phyloP scores from a whole-genome alignment of 495 filamentous ascomycete genomes.

The Podospora bellae-mahoneyi region DNA sequence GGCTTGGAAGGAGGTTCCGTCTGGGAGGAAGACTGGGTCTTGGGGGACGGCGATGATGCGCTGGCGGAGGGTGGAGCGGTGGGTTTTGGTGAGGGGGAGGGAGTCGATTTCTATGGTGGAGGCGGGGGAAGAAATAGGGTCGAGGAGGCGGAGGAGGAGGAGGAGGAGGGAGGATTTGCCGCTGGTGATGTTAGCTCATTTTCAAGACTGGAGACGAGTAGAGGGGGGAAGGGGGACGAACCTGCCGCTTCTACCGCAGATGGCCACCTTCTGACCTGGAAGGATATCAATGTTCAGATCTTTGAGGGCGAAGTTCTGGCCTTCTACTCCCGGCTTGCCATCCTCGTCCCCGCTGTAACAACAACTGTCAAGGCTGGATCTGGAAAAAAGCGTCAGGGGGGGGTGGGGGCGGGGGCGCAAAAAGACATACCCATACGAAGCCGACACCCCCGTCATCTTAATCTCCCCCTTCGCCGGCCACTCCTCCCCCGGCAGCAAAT shows the following conservation, averaged over 20 bases:
- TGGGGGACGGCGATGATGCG: constrained; percentile 44
- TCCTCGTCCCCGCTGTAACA: neutral
- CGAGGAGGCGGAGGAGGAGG: constrained; percentile 88
- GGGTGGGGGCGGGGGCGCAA: too few relatives aligned
- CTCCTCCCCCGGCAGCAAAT: constrained; percentile 23
- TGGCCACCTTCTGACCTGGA: constrained; percentile 25
- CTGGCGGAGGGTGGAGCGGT: constrained; percentile 21
- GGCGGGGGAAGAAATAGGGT: constrained; percentile 57
- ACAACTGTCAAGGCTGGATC: neutral
- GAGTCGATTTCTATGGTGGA: constrained; percentile 17
- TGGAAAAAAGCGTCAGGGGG: neutral
- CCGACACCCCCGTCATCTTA: constrained; percentile 25
- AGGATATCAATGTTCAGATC: constrained; percentile 22
- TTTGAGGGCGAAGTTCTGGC: constrained; percentile 29
- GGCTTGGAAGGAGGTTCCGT: constrained; percentile 37
- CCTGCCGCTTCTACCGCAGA: constrained; percentile 30
- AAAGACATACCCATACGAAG: constrained; percentile 25
- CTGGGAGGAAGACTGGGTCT: constrained; percentile 57
- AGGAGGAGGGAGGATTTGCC: constrained; percentile 91
- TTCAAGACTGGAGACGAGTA: neutral
- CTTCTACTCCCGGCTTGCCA: constrained; percentile 26
- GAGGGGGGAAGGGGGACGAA: constrained; percentile 5
- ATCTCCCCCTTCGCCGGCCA: constrained; percentile 28
- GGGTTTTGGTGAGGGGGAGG: constrained; percentile 19
- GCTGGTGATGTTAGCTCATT: constrained; percentile 9